These are phyloP conservation scores for Krasilnikovozyma curviuscula DNA, from an alignment of 768 basidiomycete species.

Conservation along the genomic window DNA sequence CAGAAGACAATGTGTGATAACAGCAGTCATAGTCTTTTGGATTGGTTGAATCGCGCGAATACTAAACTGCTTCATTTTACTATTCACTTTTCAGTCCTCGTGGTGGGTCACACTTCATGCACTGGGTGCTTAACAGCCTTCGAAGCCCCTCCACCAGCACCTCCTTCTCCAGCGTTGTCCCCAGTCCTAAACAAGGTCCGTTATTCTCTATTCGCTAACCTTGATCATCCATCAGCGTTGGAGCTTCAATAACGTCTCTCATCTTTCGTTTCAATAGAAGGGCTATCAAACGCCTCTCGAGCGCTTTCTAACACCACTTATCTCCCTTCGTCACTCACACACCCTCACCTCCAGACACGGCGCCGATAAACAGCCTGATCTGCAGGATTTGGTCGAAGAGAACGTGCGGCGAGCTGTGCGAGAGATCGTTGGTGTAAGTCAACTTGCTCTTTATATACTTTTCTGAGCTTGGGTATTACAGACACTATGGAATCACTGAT, in stretches of 20 bases:
- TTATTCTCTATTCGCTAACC: no score
- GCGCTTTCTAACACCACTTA: conserved; percentile 10
- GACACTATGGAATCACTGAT: no score
- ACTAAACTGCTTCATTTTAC: not conserved
- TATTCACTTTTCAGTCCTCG: conserved; percentile 5
- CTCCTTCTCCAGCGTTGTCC: not conserved
- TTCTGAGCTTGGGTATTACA: no score
- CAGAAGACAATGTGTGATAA: no score
- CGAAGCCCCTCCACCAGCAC: not conserved
- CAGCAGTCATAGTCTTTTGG: no score
- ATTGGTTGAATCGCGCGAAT: no score
- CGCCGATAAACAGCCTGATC: not conserved
- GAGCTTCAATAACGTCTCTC: no score
- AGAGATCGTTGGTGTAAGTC: no score
- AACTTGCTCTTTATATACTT: no score
- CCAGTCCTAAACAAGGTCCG: not conserved
- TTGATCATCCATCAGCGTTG: no score
- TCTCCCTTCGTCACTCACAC: conserved; percentile 9
- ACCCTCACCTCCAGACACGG: not conserved
- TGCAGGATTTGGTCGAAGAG: conserved; percentile 9
- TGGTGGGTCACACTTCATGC: conserved; percentile 13
- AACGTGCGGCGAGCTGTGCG: conserved; percentile 7
- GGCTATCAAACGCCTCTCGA: conserved; percentile 4
- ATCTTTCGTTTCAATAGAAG: no score
- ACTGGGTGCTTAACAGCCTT: conserved; percentile 12